These are phyloP conservation scores for Vitis hybrid DNA, from an alignment of 177 flowering plant species.

Conservation along the genomic window DNA sequence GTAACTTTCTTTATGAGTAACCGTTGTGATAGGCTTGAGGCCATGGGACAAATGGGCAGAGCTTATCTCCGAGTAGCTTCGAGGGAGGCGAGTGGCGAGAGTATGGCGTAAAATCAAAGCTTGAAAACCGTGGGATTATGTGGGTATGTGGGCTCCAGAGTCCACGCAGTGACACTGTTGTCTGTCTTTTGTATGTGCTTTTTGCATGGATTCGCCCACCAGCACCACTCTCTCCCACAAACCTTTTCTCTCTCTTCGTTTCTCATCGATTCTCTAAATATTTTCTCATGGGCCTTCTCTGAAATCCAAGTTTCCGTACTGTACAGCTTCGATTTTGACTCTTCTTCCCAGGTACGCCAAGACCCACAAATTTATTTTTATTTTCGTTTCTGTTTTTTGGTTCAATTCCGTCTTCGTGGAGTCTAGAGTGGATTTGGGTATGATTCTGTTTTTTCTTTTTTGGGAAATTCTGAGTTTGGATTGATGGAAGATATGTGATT, in stretches of 20 bases:
- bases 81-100: no score
- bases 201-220: not conserved
- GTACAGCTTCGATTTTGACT: constrained; percentile 1
- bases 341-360: not conserved
- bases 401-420: not conserved
- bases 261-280: not conserved
- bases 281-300: not conserved
- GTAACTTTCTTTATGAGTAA: no score
- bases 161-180: not conserved
- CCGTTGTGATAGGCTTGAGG: no score
- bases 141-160: not conserved
- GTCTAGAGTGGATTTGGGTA: not conserved
- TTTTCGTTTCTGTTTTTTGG: not conserved
- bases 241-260: not conserved
- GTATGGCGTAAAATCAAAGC: no score
- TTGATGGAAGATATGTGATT: not conserved
- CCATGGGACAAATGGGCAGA: no score
- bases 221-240: not conserved
- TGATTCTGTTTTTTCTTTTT: not conserved
- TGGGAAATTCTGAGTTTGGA: not conserved
- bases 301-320: constrained; percentile 3
- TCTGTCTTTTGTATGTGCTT: not conserved
- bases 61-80: no score
- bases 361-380: not conserved
- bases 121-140: no score